Conservation (phyloP, 106 monocot species). For the Xerophyta viscosa region DNA sequence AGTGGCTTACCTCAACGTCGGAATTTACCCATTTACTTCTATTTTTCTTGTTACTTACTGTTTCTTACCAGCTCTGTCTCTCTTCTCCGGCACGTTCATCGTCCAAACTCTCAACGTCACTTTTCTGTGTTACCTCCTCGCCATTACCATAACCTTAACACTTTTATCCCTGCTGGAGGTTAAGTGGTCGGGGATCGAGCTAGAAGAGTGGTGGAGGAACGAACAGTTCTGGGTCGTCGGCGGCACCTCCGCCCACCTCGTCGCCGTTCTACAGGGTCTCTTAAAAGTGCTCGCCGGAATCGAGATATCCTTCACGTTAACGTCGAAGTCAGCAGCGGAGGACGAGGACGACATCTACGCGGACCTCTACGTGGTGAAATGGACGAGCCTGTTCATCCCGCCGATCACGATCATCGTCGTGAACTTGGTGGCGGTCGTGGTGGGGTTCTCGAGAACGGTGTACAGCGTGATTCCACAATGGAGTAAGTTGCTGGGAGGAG, state of each 20-base stretch:
- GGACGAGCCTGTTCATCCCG: conserved; percentile 63
- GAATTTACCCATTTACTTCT: conserved; percentile 93
- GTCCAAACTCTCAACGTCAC: conserved; percentile 55
- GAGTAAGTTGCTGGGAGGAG: conserved; percentile 63
- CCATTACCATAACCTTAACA: conserved; percentile 63
- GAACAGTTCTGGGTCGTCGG: conserved; percentile 95
- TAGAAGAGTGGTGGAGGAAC: conserved; percentile 88
- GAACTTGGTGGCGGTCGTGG: conserved; percentile 51
- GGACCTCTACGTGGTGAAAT: conserved; percentile 64
- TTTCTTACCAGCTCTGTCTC: conserved; percentile 79
- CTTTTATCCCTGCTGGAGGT: conserved; percentile 73
- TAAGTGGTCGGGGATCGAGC: conserved; percentile 77
- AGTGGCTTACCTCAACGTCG: conserved; percentile 83
- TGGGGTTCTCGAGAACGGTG: conserved; percentile 48
- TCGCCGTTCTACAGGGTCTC: conserved; percentile 66
- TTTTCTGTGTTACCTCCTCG: conserved; percentile 80
- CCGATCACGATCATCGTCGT: conserved; percentile 61
- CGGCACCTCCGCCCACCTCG: conserved; percentile 87
- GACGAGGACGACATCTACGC: conserved; percentile 68
- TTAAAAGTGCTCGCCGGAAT: conserved; percentile 68
- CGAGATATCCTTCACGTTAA: conserved; percentile 87
- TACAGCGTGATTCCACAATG: conserved; percentile 70
- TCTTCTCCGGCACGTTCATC: conserved; percentile 82
- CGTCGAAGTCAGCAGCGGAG: conserved; percentile 50
- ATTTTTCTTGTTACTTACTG: conserved; percentile 82